Evolutionary conservation across 306 rosid genomes (phyloP).

Genomic region (Fragaria vesca): DNA sequence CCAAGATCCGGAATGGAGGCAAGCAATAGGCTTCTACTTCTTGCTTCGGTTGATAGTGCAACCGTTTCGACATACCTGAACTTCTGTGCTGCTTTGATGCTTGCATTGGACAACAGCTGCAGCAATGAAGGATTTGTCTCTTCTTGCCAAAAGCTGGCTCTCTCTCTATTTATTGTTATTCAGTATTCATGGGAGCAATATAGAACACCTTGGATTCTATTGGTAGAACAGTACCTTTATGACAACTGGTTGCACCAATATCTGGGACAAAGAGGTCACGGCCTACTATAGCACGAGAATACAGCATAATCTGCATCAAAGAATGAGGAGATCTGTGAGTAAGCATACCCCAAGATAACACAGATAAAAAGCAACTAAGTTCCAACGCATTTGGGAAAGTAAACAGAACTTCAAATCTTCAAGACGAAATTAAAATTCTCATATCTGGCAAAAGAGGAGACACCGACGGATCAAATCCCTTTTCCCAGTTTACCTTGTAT

Average conservation of each 20-base stretch:
- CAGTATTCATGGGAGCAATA: slow-evolving; percentile 17
- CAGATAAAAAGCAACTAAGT: neutral
- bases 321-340: slow-evolving; percentile 19
- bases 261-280: slow-evolving; percentile 14
- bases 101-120: slow-evolving; percentile 50
- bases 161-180: slow-evolving; percentile 10
- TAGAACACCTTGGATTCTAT: slow-evolving; percentile 17
- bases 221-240: slow-evolving; percentile 14
- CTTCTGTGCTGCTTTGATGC: slow-evolving; percentile 68
- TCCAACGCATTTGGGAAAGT: neutral
- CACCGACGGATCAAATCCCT: neutral
- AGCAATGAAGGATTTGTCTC: neutral
- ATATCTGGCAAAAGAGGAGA: neutral
- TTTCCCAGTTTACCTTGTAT: neutral
- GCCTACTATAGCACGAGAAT: neutral
- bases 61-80: slow-evolving; percentile 51
- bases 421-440: neutral
- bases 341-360: slow-evolving; percentile 14
- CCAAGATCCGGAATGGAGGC: slow-evolving; percentile 54
- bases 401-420: neutral
- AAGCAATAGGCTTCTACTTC: slow-evolving; percentile 60
- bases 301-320: slow-evolving; percentile 35
- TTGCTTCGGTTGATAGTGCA: slow-evolving; percentile 58
- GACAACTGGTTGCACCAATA: slow-evolving; percentile 8
- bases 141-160: slow-evolving; percentile 9